Evolutionary conservation across 2,329 filamentous ascomycete species (phyloP).

Genomic region (Verticillium nubilum): DNA sequence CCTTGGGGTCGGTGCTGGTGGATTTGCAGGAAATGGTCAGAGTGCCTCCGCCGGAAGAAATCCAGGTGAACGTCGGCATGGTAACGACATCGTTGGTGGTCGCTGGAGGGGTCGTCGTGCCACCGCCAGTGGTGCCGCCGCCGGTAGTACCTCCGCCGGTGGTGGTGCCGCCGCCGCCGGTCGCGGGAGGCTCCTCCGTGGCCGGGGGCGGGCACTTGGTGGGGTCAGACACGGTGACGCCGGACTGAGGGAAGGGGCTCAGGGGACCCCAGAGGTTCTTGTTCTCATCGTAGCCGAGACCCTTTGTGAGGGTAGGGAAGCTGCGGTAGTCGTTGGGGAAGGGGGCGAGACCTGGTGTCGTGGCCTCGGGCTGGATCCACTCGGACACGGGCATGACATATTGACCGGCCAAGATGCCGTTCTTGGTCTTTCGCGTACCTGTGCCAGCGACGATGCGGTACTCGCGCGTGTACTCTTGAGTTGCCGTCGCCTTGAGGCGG

Average conservation of each 20-base stretch:
- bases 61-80: constrained; percentile 11
- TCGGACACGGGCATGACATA: constrained; percentile 34
- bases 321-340: constrained; percentile 26
- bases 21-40: constrained; percentile 10
- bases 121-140: not conserved
- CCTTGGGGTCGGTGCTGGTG: constrained; percentile 7
- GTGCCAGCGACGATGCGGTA: constrained; percentile 28
- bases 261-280: constrained; percentile 29
- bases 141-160: not conserved
- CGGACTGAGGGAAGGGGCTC: constrained; percentile 22
- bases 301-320: constrained; percentile 23
- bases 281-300: constrained; percentile 20
- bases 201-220: constrained; percentile 5
- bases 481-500: constrained; percentile 19
- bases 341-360: constrained; percentile 26
- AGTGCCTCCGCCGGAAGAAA: constrained; percentile 10
- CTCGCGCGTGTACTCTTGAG: constrained; percentile 32
- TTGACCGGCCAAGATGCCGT: constrained; percentile 32
- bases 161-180: not conserved
- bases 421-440: constrained; percentile 25
- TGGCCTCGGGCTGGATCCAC: constrained; percentile 36
- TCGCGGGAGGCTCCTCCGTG: not conserved
- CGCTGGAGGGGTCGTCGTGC: not conserved
- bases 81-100: constrained; percentile 6
- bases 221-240: constrained; percentile 8